phyloP scores from a whole-genome alignment of 495 filamentous ascomycete species.

The Penicillium fimorum region DNA sequence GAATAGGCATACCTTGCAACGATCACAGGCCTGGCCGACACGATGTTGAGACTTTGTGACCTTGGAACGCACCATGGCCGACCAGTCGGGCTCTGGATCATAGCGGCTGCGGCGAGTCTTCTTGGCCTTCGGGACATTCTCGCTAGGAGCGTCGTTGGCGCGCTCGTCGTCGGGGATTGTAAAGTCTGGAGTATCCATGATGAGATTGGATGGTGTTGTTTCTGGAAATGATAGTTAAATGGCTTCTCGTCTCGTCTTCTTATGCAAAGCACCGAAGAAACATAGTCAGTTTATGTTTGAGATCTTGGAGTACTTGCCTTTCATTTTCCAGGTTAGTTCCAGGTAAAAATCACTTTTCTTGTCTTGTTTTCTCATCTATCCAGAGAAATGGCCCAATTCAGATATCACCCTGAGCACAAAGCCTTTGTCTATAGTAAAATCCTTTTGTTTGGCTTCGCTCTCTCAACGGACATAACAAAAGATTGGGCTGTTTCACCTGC shows the following conservation, averaged over 20 bases:
- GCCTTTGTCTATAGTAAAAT: neutral
- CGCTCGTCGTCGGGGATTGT: neutral
- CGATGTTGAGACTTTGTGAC: neutral
- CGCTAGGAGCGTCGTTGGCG: neutral
- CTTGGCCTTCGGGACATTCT: neutral
- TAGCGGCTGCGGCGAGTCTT: slow-evolving; percentile 12
- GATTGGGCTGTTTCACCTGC: neutral
- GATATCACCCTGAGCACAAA: neutral
- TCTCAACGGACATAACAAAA: neutral
- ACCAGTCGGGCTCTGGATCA: slow-evolving; percentile 15
- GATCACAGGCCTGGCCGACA: slow-evolving; percentile 78
- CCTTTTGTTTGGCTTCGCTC: slow-evolving; percentile 4
- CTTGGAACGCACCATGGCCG: slow-evolving; percentile 6
- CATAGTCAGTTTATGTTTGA: neutral
- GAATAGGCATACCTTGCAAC: slow-evolving; percentile 69
- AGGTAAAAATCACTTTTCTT: neutral
- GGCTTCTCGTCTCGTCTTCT: slow-evolving; percentile 4
- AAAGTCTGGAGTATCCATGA: neutral
- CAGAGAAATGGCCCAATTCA: neutral
- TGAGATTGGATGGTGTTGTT: neutral
- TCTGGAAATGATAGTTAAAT: neutral
- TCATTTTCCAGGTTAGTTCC: neutral
- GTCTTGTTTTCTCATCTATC: neutral
- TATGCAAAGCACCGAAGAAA: slow-evolving; percentile 5
- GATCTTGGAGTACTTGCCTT: neutral